phyloP scores from a whole-genome alignment of 176 grass and related monocot genomes.

The Avena insularis region DNA sequence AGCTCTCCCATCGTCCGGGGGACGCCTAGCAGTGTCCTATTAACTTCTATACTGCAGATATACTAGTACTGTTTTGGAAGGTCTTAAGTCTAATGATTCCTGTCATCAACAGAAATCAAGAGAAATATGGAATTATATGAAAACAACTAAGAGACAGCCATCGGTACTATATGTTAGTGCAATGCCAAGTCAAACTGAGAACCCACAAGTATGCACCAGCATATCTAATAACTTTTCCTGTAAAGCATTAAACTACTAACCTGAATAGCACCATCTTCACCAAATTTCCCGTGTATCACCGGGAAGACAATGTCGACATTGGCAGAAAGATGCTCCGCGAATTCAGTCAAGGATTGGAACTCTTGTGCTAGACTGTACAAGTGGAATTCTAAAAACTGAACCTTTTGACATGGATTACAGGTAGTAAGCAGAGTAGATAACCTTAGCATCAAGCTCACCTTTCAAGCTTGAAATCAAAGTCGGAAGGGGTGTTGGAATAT shows the following conservation, averaged over 20 bases:
- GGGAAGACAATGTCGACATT: constrained; percentile 84
- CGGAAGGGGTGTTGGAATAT: constrained; percentile 91
- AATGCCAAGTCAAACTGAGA: background rate
- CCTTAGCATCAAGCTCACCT: constrained; percentile 45
- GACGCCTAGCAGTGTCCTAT: no score
- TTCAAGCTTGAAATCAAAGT: constrained; percentile 97
- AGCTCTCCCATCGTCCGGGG: no score
- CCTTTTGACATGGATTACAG: background rate
- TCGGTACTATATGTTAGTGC: background rate
- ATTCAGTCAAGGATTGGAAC: constrained; percentile 75
- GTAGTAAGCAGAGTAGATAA: constrained; percentile 2
- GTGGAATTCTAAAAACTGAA: background rate
- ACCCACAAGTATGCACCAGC: background rate
- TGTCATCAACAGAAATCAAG: constrained; percentile 2
- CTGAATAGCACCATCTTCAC: constrained; percentile 97
- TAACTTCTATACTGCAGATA: background rate
- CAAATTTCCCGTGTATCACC: constrained; percentile 93
- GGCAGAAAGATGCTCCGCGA: constrained; percentile 74
- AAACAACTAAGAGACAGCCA: background rate
- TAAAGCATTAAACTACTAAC: constrained; percentile 38
- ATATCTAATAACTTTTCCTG: no score
- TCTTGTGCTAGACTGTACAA: constrained; percentile 75
- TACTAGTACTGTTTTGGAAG: background rate
- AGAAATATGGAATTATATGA: background rate
- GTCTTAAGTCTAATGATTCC: no score